phyloP scores from a whole-genome alignment of 1,284 basidiomycete genomes.

The Xanthoconium separans region DNA sequence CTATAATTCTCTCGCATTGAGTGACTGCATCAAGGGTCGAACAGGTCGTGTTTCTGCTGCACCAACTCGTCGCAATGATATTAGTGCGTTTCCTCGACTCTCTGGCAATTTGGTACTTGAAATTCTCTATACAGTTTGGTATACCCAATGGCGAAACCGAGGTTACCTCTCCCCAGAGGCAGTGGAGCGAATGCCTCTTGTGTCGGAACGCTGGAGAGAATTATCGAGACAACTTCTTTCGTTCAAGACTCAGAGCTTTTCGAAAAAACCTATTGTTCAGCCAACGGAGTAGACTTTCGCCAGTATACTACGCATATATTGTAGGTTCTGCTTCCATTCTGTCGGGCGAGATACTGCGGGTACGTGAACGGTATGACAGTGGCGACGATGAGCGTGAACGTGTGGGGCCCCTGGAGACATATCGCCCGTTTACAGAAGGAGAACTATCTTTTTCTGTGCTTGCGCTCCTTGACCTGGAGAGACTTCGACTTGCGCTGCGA shows the following conservation, averaged over 20 bases:
- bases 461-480: conserved; percentile 30
- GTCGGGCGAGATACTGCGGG: conserved; percentile 61
- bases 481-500: conserved; percentile 31
- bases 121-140: conserved; percentile 57
- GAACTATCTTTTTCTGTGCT: conserved; percentile 33
- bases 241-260: conserved; percentile 60
- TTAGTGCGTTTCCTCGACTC: conserved; percentile 51
- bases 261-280: conserved; percentile 39
- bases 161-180: conserved; percentile 68
- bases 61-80: conserved; percentile 83
- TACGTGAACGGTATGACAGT: conserved; percentile 50
- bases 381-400: conserved; percentile 35
- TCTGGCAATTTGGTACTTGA: conserved; percentile 4
- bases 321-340: conserved; percentile 41
- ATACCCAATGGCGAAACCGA: conserved; percentile 69
- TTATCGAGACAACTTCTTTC: conserved; percentile 59
- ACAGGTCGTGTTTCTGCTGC: conserved; percentile 70
- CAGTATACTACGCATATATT: conserved; percentile 15
- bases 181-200: conserved; percentile 58
- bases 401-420: conserved; percentile 62
- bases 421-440: conserved; percentile 50
- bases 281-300: conserved; percentile 17
- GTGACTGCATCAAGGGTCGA: conserved; percentile 75
- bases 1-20: conserved; percentile 85
- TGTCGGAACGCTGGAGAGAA: conserved; percentile 65